Evolutionary conservation across 805 yeast genomes (phyloP), one percentile per base, ranked within the genome.

Genomic region (Komagataella kurtzmanii): DNA sequence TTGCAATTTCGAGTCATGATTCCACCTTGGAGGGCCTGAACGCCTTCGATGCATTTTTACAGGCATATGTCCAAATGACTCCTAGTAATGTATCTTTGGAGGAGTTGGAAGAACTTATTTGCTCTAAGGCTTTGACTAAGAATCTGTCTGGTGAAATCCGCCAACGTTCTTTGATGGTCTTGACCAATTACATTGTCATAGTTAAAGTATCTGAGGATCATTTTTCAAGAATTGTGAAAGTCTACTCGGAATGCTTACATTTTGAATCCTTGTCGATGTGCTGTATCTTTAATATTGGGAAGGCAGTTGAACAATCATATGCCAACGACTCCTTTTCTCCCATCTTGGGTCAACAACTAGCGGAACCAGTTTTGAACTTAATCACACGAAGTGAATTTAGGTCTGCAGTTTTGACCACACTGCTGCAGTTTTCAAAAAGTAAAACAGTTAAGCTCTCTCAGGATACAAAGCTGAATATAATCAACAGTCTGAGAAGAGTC

Each of bases 101-200:
- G 30, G 18, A 36, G n/a, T 24, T 50, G 6, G 44, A 19, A 12
- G 49, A 21, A 6, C 45, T 53, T 18, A 19, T 43, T 18, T 52
- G 55, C 17, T 44, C 57, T 3, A 66, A 57, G 45, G 58, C 63
- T 6, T 49, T 56, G 1, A 57, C 62, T 14, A 66, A 63, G 49
- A 61, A 72, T 24, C 58, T 57, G 45, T 63, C 71, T 6, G 55
- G 62, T 19, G 71, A 67, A 46, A 62, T 67, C 4, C 59, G 71
- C 24, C 60, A 59, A 50, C 57, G 57, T 49, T 58, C 68, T 7
- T 52, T 67, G 19, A 48, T 36, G 6, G 17, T 47, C 18, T 17
- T 24, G 17, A 44, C 18, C 23, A 44, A 17, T 7, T 21, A 47
- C 44, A 17, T 21, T 24, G 7, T 43, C 2, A 17, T 47, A 19